Evolutionary conservation across 2,329 filamentous ascomycete species (phyloP), one percentile per base, ranked within the genome.

Genomic region (Pyrenophora seminiperda): DNA sequence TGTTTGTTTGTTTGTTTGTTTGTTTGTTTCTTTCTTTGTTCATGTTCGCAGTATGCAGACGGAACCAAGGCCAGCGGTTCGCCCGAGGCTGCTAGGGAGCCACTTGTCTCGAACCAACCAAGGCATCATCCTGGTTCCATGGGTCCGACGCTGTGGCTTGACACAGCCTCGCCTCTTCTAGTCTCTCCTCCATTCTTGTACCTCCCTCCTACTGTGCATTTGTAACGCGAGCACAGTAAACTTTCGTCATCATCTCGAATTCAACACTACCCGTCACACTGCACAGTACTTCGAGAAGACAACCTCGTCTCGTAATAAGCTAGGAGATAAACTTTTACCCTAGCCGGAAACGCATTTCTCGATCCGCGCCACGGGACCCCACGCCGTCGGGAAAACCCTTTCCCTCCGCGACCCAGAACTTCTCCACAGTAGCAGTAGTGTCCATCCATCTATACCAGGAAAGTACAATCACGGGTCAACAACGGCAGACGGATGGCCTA

Each of bases 371-470:
- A 37, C 41, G 41, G 29, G 36, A 49, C 48, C 42, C 47, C 45
- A 50, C 33, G 33, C 40, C 20, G 22, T 46, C 36, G 47, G 44
- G 13, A 40, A 46, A 45, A 33, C 27, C 50, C 47, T 53, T 46
- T 43, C 39, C 43, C 49, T 52, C 50, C 47, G 38, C 39, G 46
- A 54, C 50, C 33, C 38, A 44, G 50, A 48, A 34, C 24, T 32
- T 50, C 44, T 50, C 49, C 61, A 59, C 54, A 45, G 3, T 48
- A 32, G 52, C 54, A 45, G 3, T 48, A 32, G 52, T 53, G 51
- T 58, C 61, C 61, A 63, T 59, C 38, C 43, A 38, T 49, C 50
- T 53, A 54, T 42, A 49, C 60, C 57, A 41, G 15, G 27, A 54
- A 44, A 41, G 43, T 59, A 49, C 41, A 45, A 29, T 31, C 39